These are phyloP conservation scores for Cardamine occulta DNA, from an alignment of 345 rosid species.

Conservation along the genomic window DNA sequence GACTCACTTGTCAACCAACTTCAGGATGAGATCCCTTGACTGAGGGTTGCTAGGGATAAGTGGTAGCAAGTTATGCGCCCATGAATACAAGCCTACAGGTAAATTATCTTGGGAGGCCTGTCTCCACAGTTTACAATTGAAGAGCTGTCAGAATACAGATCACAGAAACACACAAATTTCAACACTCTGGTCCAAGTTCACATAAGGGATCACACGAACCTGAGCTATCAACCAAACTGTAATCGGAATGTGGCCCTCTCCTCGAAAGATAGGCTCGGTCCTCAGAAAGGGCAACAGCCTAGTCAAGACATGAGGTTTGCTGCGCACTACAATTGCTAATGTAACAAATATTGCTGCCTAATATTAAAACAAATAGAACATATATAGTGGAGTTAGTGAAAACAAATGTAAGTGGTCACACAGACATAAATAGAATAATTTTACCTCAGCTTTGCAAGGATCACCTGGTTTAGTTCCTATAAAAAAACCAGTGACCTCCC, in stretches of 20 bases:
- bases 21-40: constrained; percentile 20
- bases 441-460: too few relatives aligned
- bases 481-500: too few relatives aligned
- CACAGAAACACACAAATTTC: too few relatives aligned
- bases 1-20: constrained; percentile 47
- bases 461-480: too few relatives aligned
- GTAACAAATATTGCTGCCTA: not conserved
- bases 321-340: constrained; percentile 55
- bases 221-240: not conserved
- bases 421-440: too few relatives aligned
- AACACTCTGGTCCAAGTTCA: not conserved
- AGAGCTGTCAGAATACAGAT: not conserved
- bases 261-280: constrained; percentile 10
- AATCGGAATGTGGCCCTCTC: not conserved
- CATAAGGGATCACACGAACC: not conserved
- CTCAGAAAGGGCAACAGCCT: constrained; percentile 49
- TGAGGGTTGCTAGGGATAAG: not conserved
- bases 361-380: too few relatives aligned
- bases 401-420: too few relatives aligned
- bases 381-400: too few relatives aligned
- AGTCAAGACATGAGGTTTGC: constrained; percentile 62
- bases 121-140: not conserved
- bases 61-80: not conserved
- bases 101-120: not conserved
- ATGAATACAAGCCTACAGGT: not conserved